Evolutionary conservation across 1,284 basidiomycete genomes (phyloP).

Genomic region (Ganoderma boninense): DNA sequence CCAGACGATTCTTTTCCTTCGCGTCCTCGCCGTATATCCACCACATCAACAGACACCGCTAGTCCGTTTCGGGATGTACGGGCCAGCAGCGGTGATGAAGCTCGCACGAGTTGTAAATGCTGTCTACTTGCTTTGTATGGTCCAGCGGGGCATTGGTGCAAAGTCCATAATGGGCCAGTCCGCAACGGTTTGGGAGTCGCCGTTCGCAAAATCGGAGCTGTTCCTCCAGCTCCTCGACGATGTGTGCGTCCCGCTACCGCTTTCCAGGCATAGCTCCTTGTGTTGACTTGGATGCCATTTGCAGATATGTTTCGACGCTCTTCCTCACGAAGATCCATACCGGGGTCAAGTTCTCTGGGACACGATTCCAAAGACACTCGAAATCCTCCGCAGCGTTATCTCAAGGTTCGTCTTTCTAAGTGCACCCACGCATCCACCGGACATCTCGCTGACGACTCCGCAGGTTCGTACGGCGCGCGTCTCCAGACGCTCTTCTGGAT

Average conservation of each 20-base stretch:
- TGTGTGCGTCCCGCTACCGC: not conserved
- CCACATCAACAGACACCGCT: constrained; percentile 10
- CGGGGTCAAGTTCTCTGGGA: not conserved
- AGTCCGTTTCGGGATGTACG: constrained; percentile 10
- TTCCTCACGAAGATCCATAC: not conserved
- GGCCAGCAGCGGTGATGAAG: not conserved
- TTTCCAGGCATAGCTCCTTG: not conserved
- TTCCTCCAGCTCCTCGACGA: not conserved
- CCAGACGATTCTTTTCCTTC: constrained; percentile 36
- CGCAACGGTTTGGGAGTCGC: not conserved
- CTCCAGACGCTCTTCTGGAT: constrained; percentile 34
- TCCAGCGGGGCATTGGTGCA: not conserved
- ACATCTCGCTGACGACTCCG: not conserved
- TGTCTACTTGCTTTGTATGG: not conserved
- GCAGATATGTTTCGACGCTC: not conserved
- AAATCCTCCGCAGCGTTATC: not conserved
- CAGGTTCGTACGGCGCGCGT: not conserved
- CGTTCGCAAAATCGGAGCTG: not conserved
- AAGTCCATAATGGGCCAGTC: not conserved
- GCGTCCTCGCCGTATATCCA: constrained; percentile 36
- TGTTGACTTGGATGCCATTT: not conserved
- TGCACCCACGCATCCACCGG: not conserved
- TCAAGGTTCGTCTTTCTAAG: not conserved
- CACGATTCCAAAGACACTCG: not conserved
- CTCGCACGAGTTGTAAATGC: constrained; percentile 3